Base-by-base conservation (phyloP, 2,329 filamentous ascomycete species). In the Monosporascus sp. region DNA sequence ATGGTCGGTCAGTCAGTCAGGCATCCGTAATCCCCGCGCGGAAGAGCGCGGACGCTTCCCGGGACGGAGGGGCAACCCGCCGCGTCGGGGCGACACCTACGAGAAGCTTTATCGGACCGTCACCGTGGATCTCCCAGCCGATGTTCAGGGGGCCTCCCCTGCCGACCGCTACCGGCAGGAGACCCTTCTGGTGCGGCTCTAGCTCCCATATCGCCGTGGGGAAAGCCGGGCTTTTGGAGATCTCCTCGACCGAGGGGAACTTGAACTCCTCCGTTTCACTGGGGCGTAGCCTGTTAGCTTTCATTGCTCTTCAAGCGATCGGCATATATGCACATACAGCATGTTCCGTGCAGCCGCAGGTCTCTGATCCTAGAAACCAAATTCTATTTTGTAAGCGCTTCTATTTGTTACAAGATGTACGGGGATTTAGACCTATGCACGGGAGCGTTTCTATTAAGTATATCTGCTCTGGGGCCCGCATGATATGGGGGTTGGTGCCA, bases 91-190 rank as follows among this genome's bases (percentile, higher is more conserved):
- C 8, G 26, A 45, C 20, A 81, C 87, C 59, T 77, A 94, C 89
- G 62, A 91, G 76, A 58, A 94, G 72, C 73, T 88, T 88, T 59
- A 80, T 77, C 48, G 86, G 81, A 3, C 89, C 90, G 56, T 79
- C 73, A 52, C 91, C 89, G 73, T 96, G 90, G 48, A 94, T 76
- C 70, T 94, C 88, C 78, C 89, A 95, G 51, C 82, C 78, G 50
- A 96, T 83, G 46, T 87, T 80, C 59, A 95, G 74, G 20, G 89
- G 90, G 2, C 89, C 90, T 58, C 90, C 87, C 62, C 88, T 80
- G 38, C 74, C 81, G 52, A 79, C 75, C n/a, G 87, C 90, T 27
- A 89, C 88, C 2, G 81, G 71, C 7, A 82, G 65, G 44, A 78
- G 78, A 5, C 86, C 89, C 49, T 79, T 76, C 41, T 76, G 75